Percentiles rank a stretch among this genome's conserved stretches.
Conservation (phyloP, 2,329 filamentous ascomycete species). For the Madurella fahalii region DNA sequence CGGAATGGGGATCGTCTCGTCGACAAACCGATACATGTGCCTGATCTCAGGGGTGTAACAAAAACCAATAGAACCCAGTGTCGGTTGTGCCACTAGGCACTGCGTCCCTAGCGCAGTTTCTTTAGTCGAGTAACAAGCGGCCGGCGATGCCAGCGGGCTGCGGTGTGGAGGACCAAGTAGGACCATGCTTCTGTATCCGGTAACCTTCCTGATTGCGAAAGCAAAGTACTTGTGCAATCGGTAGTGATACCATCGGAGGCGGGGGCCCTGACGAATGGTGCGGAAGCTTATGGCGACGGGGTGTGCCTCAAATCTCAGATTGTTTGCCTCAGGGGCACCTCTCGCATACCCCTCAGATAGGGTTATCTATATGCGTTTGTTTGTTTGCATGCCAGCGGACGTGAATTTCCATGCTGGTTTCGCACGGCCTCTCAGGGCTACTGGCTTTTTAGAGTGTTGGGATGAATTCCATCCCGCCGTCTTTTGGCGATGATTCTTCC, state of each 20-base stretch:
- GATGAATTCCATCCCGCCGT: no score
- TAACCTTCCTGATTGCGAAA: neutral
- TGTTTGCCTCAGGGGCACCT: neutral
- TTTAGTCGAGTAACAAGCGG: neutral
- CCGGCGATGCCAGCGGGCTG: neutral
- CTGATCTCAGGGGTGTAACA: neutral
- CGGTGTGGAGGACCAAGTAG: neutral
- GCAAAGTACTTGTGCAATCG: neutral
- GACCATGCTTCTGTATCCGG: no score
- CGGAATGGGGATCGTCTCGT: no score
- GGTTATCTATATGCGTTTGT: no score
- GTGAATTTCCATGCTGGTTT: no score
- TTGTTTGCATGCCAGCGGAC: no score
- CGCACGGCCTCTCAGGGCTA: no score
- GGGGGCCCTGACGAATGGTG: neutral
- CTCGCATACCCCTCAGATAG: no score
- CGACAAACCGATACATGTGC: neutral
- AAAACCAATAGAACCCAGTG: neutral
- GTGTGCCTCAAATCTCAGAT: neutral
- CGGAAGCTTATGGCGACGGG: neutral
- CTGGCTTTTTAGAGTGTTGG: no score
- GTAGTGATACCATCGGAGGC: neutral
- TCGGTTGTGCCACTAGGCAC: slow-evolving; percentile 10
- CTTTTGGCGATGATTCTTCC: no score
- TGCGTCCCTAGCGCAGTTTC: slow-evolving; percentile 3